phyloP scores from a whole-genome alignment of 208 protist species.

The Sergeia podlipaevii region DNA sequence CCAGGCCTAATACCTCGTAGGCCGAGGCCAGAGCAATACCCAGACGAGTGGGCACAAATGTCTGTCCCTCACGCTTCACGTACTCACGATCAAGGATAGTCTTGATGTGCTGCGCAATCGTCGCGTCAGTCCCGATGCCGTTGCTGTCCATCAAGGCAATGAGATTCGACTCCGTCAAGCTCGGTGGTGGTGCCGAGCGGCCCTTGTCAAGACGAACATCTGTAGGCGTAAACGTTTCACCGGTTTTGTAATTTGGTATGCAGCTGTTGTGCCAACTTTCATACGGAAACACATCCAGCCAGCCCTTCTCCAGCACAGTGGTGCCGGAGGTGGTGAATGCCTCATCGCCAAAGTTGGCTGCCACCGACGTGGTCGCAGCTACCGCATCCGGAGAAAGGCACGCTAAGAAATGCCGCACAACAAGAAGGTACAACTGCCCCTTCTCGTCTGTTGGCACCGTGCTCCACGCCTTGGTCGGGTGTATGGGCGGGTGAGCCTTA shows the following conservation, averaged over 20 bases:
- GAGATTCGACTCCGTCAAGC: constrained; percentile 97
- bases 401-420: constrained; percentile 97
- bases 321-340: constrained; percentile 87
- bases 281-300: constrained; percentile 92
- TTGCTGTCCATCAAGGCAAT: constrained; percentile 98
- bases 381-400: constrained; percentile 94
- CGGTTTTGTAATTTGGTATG: constrained; percentile 92
- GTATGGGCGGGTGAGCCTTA: constrained; percentile 98
- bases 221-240: constrained; percentile 88
- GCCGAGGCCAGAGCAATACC: constrained; percentile 95
- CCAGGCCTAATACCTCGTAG: constrained; percentile 95
- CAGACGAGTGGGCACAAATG: constrained; percentile 91
- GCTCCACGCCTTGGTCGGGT: constrained; percentile 90
- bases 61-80: constrained; percentile 67
- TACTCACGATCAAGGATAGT: constrained; percentile 94
- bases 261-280: constrained; percentile 81
- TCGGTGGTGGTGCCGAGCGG: constrained; percentile 85
- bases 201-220: constrained; percentile 71
- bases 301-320: constrained; percentile 91
- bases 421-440: constrained; percentile 93
- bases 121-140: constrained; percentile 99
- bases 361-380: constrained; percentile 84
- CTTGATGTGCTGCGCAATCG: constrained; percentile 99
- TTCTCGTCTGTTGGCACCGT: constrained; percentile 41
- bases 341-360: constrained; percentile 72